These are phyloP conservation scores for Dissoconium aciculare DNA, from an alignment of 2,329 filamentous ascomycete species.

Conservation along the genomic window DNA sequence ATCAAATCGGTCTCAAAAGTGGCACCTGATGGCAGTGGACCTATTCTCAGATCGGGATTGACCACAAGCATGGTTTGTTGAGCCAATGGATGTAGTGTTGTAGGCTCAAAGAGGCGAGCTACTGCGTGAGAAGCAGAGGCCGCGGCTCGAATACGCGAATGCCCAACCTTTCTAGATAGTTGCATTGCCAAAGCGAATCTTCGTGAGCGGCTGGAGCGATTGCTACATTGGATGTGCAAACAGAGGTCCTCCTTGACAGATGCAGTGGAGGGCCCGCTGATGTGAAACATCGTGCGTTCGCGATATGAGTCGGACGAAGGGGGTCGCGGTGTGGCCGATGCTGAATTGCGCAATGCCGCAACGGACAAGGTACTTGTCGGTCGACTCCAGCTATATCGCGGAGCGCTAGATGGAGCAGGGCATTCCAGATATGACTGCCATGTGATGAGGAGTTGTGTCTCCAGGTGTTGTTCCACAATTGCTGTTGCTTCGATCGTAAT, in stretches of 20 bases:
- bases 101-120: neutral
- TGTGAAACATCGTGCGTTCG: slow-evolving; percentile 62
- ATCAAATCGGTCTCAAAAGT: slow-evolving; percentile 60
- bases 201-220: slow-evolving; percentile 46
- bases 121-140: no score
- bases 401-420: no score
- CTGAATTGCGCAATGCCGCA: no score
- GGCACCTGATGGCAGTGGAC: slow-evolving; percentile 54
- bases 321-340: no score
- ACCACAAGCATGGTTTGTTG: slow-evolving; percentile 60
- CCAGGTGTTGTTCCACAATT: no score
- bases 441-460: no score
- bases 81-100: neutral
- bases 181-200: slow-evolving; percentile 51
- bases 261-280: slow-evolving; percentile 47
- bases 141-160: no score
- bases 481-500: no score
- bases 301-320: no score
- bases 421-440: no score
- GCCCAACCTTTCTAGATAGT: slow-evolving; percentile 8
- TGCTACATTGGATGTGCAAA: slow-evolving; percentile 64
- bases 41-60: slow-evolving; percentile 58
- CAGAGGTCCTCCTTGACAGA: slow-evolving; percentile 51
- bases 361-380: no score
- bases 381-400: no score